phyloP scores from a whole-genome alignment of 768 basidiomycete genomes.

The Termitomyces sp. region DNA sequence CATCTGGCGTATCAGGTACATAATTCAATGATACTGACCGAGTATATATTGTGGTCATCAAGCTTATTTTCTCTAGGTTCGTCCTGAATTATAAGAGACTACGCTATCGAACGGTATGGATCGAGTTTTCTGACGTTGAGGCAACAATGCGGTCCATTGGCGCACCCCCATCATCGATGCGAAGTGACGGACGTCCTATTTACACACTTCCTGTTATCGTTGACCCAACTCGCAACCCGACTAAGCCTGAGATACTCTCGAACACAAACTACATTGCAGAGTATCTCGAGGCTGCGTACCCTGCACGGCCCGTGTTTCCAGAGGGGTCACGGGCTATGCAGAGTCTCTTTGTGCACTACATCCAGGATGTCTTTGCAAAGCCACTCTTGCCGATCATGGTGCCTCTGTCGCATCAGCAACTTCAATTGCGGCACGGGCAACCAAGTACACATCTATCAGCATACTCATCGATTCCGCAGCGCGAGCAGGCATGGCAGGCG shows the following conservation, averaged over 20 bases:
- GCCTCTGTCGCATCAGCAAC: slow-evolving; percentile 56
- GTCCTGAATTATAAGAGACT: slow-evolving; percentile 76
- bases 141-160: slow-evolving; percentile 48
- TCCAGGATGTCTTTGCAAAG: slow-evolving; percentile 59
- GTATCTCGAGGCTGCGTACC: slow-evolving; percentile 64
- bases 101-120: slow-evolving; percentile 62
- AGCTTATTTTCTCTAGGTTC: slow-evolving; percentile 33
- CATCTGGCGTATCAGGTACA: slow-evolving; percentile 65
- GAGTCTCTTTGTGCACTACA: slow-evolving; percentile 61
- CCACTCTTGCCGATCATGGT: slow-evolving; percentile 68
- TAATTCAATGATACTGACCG: background rate
- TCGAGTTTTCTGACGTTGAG: slow-evolving; percentile 69
- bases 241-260: slow-evolving; percentile 46
- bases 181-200: slow-evolving; percentile 52
- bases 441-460: slow-evolving; percentile 21
- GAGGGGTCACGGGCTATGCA: slow-evolving; percentile 67
- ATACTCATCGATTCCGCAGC: slow-evolving; percentile 32
- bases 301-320: slow-evolving; percentile 65
- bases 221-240: slow-evolving; percentile 44
- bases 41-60: background rate
- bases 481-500: slow-evolving; percentile 59
- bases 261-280: slow-evolving; percentile 61
- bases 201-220: slow-evolving; percentile 69
- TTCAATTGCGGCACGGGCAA: slow-evolving; percentile 51
- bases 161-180: slow-evolving; percentile 49